Evolutionary conservation across 306 rosid species (phyloP), one percentile per base, ranked within the genome.

Genomic region (Begonia peltatifolia): DNA sequence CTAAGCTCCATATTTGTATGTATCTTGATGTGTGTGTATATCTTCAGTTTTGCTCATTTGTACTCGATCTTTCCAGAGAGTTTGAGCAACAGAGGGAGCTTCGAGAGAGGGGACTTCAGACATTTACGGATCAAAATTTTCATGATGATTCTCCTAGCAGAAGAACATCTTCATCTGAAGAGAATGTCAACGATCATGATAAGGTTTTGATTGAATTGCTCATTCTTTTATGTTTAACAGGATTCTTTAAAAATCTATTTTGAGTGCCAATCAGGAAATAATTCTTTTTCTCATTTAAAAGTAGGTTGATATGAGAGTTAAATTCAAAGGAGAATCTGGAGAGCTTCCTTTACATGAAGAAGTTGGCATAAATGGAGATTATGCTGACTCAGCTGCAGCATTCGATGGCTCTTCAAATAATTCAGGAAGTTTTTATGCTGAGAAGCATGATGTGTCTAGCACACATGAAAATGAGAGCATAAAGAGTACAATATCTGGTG

Each of bases 71-170:
- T 76, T 77, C 66, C 79, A 92, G 99, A 78, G 99, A 92, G 76
- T 92, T 92, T 77, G 96, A 92, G 79, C 99, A 76, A 67, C 99
- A 92, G 69, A 86, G 99, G 76, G 99, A 92, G 74, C 96, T 81
- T 57, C 73, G 95, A 72, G 99, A 92, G 79, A 86, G 67, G 56
- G 96, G 96, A 54, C 79, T 86, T n/a, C 87, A 67, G 62, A 63
- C 90, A 53, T 72, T 82, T 51, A 71, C 96, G 52, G 95, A 79
- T 59, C 95, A 74, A 60, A 71, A 74, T 43, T 66, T 72, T 62
- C 80, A 65, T 46, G 81, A 82, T 63, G 84, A 69, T 68, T 75
- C 93, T 54, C 68, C 79, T 47, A 72, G 84, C 60, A 70, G 87
- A 74, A 86, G 61, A 69, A 73, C 69, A 57, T 71, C 78, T 15